These are phyloP conservation scores for Prunella vulgaris DNA, from an alignment of 257 asterid species.

Conservation along the genomic window DNA sequence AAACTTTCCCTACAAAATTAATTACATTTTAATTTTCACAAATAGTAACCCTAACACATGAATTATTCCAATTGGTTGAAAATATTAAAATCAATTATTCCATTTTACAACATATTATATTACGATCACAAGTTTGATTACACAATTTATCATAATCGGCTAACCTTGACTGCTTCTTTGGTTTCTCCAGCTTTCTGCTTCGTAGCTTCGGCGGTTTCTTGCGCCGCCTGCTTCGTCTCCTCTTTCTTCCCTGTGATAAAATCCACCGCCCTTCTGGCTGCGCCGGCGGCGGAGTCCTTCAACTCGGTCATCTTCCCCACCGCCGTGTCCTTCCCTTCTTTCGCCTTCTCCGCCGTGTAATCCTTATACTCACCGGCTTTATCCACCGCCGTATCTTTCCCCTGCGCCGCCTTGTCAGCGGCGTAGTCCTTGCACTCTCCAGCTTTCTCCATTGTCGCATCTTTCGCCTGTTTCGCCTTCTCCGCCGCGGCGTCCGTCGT, in stretches of 20 bases:
- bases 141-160: constrained; percentile 25
- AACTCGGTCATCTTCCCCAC: constrained; percentile 49
- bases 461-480: constrained; percentile 11
- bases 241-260: constrained; percentile 67
- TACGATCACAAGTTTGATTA: too few relatives aligned
- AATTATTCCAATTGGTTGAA: too few relatives aligned
- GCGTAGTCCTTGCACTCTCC: constrained; percentile 33
- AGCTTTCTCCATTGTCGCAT: constrained; percentile 16
- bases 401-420: constrained; percentile 40
- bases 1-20: constrained; percentile 56
- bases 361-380: constrained; percentile 28
- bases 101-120: too few relatives aligned
- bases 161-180: constrained; percentile 50
- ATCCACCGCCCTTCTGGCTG: constrained; percentile 53
- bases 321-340: constrained; percentile 49
- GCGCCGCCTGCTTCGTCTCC: constrained; percentile 35
- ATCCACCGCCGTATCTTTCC: constrained; percentile 30
- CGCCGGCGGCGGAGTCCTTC: constrained; percentile 55
- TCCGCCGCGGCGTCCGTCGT: not conserved
- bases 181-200: constrained; percentile 26
- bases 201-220: constrained; percentile 31
- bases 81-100: too few relatives aligned
- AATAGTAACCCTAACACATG: too few relatives aligned
- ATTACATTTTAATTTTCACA: too few relatives aligned
- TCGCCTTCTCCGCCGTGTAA: constrained; percentile 40